Evolutionary conservation across 148 eudicot genomes (phyloP), one percentile per base, ranked within the genome.

Genomic region (Vaccinium macrocarpon): DNA sequence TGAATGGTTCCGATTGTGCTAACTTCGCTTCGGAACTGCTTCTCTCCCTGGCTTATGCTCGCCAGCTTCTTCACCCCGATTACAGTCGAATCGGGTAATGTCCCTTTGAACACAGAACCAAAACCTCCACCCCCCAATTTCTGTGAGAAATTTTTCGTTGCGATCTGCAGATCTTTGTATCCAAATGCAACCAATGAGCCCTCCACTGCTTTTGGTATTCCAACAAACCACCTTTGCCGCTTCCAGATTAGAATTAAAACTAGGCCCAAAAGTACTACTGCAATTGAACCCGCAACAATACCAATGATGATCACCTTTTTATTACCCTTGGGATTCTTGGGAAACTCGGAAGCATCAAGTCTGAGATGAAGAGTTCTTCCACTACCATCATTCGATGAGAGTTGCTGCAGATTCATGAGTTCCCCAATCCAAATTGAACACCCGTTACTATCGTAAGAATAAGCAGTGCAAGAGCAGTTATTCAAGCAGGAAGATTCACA

Each of bases 1-100:
- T 93, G 93, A 82, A 93, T 86, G 29, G 89, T 91, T 32, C 96
- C 96, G 13, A 93, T 93, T 23, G 91, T 91, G 88, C 96, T 87
- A 8, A 93, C 94, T 90, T 91, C 96, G 55, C 90, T 48, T 51
- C 96, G 85, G 71, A 91, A 93, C 76, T 91, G 92, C 87, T 93
- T 91, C 85, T 93, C 94, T 27, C 94, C 96, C 59, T 90, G 93
- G 55, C 84, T 77, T 7, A 90, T 66, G 85, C 92, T 81, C 46
- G 91, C 96, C 4, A 93, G 92, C 85, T 83, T 91, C 88, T 93
- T 93, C 61, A 93, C 96, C 13, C 92, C 94, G 13, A 93, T 77
- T 5, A 83, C 87, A 56, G 88, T 86, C 19, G 90, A 90, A 87
- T 91, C 92, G 7, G 91, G 86, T 78, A 93, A 78, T 6, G 89